Evolutionary conservation across 495 filamentous ascomycete genomes (phyloP).

Genomic region (Letharia columbiana): DNA sequence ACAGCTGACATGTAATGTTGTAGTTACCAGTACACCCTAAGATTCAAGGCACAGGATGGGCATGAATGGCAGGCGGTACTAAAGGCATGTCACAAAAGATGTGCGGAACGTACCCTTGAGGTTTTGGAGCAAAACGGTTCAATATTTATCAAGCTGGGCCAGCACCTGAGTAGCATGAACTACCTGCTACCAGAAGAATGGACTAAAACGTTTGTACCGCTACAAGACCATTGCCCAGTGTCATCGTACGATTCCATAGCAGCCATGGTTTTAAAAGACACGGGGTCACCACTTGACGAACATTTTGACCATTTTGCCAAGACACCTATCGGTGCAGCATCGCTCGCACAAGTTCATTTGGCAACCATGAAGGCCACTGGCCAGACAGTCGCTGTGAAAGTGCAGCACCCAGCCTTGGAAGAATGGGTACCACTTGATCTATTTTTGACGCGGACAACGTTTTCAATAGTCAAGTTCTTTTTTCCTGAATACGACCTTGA

Average conservation of each 20-base stretch:
- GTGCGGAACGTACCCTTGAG: conserved; percentile 74
- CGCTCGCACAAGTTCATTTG: conserved; percentile 87
- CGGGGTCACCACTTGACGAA: conserved; percentile 66
- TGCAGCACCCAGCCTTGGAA: conserved; percentile 84
- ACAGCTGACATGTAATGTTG: conserved; percentile 6
- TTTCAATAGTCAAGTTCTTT: conserved; percentile 79
- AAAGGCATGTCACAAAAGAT: conserved; percentile 82
- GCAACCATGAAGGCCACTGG: conserved; percentile 79
- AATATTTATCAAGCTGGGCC: conserved; percentile 96
- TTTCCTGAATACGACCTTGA: conserved; percentile 97
- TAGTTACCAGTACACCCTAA: conserved; percentile 78
- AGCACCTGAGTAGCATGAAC: conserved; percentile 94
- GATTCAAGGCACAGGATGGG: conserved; percentile 47
- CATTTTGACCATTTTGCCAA: conserved; percentile 77
- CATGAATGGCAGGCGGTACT: conserved; percentile 59
- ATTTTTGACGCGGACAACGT: conserved; percentile 77
- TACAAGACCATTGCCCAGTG: conserved; percentile 93
- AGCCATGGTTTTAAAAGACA: conserved; percentile 77
- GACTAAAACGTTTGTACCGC: conserved; percentile 91
- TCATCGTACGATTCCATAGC: conserved; percentile 84
- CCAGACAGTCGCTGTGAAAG: conserved; percentile 92
- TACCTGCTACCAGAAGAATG: conserved; percentile 91
- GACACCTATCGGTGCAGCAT: conserved; percentile 81
- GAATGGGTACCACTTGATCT: conserved; percentile 91
- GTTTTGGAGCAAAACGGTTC: conserved; percentile 93